Evolutionary conservation across 1,284 basidiomycete genomes (phyloP), one percentile per base, ranked within the genome.

Genomic region (Exobasidium rhododendri): DNA sequence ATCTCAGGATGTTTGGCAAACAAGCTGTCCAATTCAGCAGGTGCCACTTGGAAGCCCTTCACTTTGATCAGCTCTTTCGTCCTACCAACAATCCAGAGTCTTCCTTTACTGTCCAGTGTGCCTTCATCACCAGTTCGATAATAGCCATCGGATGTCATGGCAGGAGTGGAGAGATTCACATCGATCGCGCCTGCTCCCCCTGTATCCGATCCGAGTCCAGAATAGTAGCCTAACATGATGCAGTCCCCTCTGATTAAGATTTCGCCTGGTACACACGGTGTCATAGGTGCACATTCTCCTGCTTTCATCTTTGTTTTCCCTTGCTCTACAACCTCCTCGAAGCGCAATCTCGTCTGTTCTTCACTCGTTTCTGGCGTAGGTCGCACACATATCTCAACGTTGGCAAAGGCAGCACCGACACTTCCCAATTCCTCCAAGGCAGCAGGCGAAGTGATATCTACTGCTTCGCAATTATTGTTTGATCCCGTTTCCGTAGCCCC

Each of bases 1-100:
- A 70, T 26, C 22, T 62, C 60, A 3, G 66, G 59, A 53, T 68
- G 70, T 4, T 68, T 64, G 0, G 61, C 64, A 22, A 69, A 66
- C 11, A 70, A 52, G 44, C 63, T 65, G 58, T 74, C 72, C 2
- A 74, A 64, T 53, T 74, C 72, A 35, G 61, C 65, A 11, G 72
- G 72, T 1, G 68, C 61, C 1, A 73, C 70, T 55, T 74, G 72
- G 68, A 74, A 74, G 0, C 72, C 70, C 44, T 67, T 67, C 26
- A 70, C 66, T 56, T 68, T 71, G 63, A 70, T 69, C 20, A 72
- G 52, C 13, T 50, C 62, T 61, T 74, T 74, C 6, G 65, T 70
- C 0, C 72, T 53, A 22, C 72, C 72, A 3, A 67, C 71, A 60
- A 74, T 73, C 72, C 72, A 74, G 17, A 74, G 56, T 11, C 63